Evolutionary conservation across 495 filamentous ascomycete species (phyloP), one percentile per base, ranked within the genome.

Genomic region (Pyrenopolyporus hunteri): DNA sequence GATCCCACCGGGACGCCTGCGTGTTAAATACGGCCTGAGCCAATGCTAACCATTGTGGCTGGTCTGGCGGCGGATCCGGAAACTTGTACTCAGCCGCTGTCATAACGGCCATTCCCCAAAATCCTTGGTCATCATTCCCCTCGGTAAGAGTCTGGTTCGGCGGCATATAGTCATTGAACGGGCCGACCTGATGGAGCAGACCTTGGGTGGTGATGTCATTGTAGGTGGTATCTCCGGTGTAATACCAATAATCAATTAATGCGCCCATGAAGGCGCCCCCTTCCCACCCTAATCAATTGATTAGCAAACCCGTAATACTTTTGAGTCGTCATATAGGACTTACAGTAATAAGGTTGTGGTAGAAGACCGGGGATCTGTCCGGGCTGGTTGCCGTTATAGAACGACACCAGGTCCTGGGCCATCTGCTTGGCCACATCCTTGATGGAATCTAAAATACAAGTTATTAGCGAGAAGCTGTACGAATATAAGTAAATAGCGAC

Each of bases 11-110:
- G 0, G 76, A 69, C 2, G 81, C 84, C 66, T 91, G 89, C 0
- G 83, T 85, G 71, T 93, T 91, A 74, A 93, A 93, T 3, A 87
- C 87, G 6, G 86, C 89, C 68, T 93, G 88, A n/a, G 88, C 90
- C 47, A 94, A 79, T 2, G 87, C 87, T 2, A 94, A 76, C 89
- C 90, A 94, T 56, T 85, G 82, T 2, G 89, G 87, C 55, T 86
- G 58, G 37, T 70, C 74, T n/a, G 48, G 31, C 4, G 81, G 80
- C 5, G 84, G 87, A 57, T 89, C 78, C 10, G 80, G 82, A 59
- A 85, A 88, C 36, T 82, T 81, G 51, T 83, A 72, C 69, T 89
- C 87, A 26, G 84, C 84, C 6, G 86, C 87, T 3, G 85, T 79
- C 83, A 89, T 85, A 29, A 84, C 87, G 7, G 87, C 80, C 70